These are phyloP conservation scores for Leccinum subtestaceum DNA, from an alignment of 768 basidiomycete genomes.

Conservation along the genomic window DNA sequence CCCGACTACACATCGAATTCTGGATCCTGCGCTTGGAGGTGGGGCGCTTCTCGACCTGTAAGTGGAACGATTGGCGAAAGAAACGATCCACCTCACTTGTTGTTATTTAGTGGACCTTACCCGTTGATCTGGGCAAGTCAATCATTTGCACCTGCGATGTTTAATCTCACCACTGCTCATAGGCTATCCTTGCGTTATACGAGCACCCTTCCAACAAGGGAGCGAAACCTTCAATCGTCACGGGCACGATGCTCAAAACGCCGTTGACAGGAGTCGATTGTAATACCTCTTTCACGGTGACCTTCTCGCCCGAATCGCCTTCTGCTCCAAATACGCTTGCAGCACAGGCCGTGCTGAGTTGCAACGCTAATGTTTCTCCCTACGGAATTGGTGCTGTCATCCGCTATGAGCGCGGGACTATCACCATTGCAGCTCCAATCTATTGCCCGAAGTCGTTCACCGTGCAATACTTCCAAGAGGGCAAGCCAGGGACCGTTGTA, in stretches of 20 bases:
- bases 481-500: constrained; percentile 38
- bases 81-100: not conserved
- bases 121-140: constrained; percentile 70
- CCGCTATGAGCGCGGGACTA: constrained; percentile 71
- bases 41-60: constrained; percentile 84
- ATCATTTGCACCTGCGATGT: not conserved
- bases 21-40: constrained; percentile 78
- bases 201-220: constrained; percentile 74
- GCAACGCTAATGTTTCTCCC: constrained; percentile 56
- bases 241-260: constrained; percentile 74
- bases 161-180: constrained; percentile 13
- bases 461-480: constrained; percentile 57
- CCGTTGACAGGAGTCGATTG: constrained; percentile 75
- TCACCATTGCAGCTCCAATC: constrained; percentile 62
- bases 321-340: constrained; percentile 39
- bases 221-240: constrained; percentile 54
- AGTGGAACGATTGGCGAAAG: constrained; percentile 27
- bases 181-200: constrained; percentile 78
- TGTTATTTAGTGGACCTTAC: constrained; percentile 64
- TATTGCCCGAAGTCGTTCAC: constrained; percentile 65
- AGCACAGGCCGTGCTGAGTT: constrained; percentile 72
- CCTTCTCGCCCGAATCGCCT: constrained; percentile 51
- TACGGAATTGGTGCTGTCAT: constrained; percentile 56
- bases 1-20: constrained; percentile 67
- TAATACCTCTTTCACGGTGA: constrained; percentile 71